Conservation (phyloP, 2,329 filamentous ascomycete species). For the Graphiopsis chlorocephala region DNA sequence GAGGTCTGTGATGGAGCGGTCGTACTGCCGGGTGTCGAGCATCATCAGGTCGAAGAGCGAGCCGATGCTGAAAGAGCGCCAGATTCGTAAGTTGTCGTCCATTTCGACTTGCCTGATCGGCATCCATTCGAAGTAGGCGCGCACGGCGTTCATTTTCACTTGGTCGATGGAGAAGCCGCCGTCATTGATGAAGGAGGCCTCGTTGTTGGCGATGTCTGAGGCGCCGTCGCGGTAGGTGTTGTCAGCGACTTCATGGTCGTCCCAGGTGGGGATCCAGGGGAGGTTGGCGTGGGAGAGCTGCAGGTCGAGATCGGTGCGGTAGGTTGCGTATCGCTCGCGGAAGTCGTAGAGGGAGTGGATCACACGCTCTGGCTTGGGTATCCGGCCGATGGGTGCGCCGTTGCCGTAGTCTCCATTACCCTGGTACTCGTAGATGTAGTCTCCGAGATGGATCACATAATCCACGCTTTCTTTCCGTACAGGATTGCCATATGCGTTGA, state of each 20-base stretch:
- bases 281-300: constrained; percentile 39
- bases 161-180: constrained; percentile 44
- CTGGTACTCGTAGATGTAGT: constrained; percentile 44
- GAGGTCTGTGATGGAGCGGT: constrained; percentile 43
- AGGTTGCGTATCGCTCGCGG: constrained; percentile 39
- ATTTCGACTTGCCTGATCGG: constrained; percentile 43
- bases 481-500: constrained; percentile 30
- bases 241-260: constrained; percentile 37
- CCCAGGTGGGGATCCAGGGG: constrained; percentile 44
- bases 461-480: constrained; percentile 39
- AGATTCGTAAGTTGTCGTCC: constrained; percentile 44
- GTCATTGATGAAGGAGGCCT: constrained; percentile 40
- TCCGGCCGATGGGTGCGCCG: constrained; percentile 20
- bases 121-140: constrained; percentile 46
- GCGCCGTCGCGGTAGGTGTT: constrained; percentile 43
- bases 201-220: constrained; percentile 43
- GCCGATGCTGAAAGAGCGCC: constrained; percentile 43
- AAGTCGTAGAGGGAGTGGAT: constrained; percentile 46
- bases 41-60: constrained; percentile 43
- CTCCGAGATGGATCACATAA: constrained; percentile 36
- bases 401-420: constrained; percentile 32
- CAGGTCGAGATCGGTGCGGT: constrained; percentile 42
- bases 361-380: constrained; percentile 35
- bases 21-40: constrained; percentile 44
- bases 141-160: constrained; percentile 47